Percentiles rank a stretch among this genome's conserved stretches.
These are phyloP conservation scores for Aspergillus luchuensis DNA, from an alignment of 2,329 filamentous ascomycete species.

Conservation along the genomic window DNA sequence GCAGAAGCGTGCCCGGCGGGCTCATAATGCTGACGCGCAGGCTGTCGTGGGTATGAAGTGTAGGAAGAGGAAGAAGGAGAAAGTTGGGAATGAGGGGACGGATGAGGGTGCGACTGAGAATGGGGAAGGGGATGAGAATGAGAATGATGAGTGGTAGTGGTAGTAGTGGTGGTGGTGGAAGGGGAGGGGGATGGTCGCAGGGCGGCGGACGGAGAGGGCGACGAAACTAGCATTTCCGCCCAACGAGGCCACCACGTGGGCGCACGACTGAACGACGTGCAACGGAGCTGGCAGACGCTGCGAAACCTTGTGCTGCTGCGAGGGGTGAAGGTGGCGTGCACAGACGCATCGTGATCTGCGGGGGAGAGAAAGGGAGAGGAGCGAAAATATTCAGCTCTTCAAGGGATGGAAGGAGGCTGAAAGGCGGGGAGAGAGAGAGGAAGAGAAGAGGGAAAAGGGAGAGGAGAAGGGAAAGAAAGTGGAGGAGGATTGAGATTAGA, in stretches of 20 bases:
- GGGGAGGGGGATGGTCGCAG: slow-evolving; percentile 36
- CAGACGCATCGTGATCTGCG: slow-evolving; percentile 32
- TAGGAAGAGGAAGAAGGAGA: slow-evolving; percentile 16
- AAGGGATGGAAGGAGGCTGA: slow-evolving; percentile 16
- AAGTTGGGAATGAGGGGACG: slow-evolving; percentile 15
- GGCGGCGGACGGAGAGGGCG: slow-evolving; percentile 44
- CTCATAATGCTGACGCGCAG: slow-evolving; percentile 34
- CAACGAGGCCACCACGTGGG: slow-evolving; percentile 41
- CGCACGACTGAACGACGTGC: slow-evolving; percentile 38
- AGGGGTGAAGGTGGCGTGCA: slow-evolving; percentile 25
- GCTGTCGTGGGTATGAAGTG: slow-evolving; percentile 15
- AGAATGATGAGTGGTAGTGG: slow-evolving; percentile 17
- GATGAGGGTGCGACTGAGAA: slow-evolving; percentile 18
- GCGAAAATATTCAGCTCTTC: slow-evolving; percentile 15
- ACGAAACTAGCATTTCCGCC: slow-evolving; percentile 45
- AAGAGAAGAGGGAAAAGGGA: slow-evolving; percentile 1
- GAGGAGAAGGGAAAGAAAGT: not conserved
- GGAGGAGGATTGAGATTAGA: not conserved
- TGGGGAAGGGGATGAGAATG: slow-evolving; percentile 19
- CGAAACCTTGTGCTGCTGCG: slow-evolving; percentile 30
- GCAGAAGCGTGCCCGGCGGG: slow-evolving; percentile 26
- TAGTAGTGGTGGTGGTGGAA: slow-evolving; percentile 22
- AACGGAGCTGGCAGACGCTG: slow-evolving; percentile 30
- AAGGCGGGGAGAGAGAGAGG: not conserved
- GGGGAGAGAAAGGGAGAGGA: not conserved